Conservation (phyloP, 805 yeast species). For the Myxozyma neotropica region DNA sequence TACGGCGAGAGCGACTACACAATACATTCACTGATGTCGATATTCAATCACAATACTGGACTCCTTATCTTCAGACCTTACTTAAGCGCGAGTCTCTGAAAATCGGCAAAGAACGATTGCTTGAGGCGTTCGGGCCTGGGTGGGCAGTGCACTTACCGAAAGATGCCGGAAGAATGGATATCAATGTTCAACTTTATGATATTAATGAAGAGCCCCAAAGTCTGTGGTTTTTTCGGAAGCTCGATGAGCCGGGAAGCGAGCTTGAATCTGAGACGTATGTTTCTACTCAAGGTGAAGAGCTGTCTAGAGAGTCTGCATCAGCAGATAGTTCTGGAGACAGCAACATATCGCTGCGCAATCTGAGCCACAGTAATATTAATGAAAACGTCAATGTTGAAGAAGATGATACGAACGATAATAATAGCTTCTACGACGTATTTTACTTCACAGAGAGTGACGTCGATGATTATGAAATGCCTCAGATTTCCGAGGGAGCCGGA, state of each 20-base stretch:
- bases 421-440: background rate
- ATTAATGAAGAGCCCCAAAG: background rate
- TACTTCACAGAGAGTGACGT: background rate
- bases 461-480: slow-evolving; percentile 1
- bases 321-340: too few species aligned
- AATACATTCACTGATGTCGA: background rate
- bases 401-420: background rate
- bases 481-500: background rate
- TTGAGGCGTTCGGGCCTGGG: slow-evolving; percentile 7
- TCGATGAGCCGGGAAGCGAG: background rate
- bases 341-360: too few species aligned
- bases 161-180: background rate
- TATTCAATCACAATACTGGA: slow-evolving; percentile 1
- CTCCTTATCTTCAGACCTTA: background rate
- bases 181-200: background rate
- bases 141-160: background rate
- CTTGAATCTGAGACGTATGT: too few species aligned
- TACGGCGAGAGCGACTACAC: background rate
- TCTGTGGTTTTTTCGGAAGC: background rate
- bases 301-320: too few species aligned
- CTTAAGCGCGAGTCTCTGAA: slow-evolving; percentile 10
- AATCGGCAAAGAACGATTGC: slow-evolving; percentile 1
- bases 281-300: too few species aligned
- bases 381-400: too few species aligned
- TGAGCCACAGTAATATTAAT: too few species aligned